Evolutionary conservation across 495 filamentous ascomycete species (phyloP).

Genomic region (Annulohypoxylon nitens): DNA sequence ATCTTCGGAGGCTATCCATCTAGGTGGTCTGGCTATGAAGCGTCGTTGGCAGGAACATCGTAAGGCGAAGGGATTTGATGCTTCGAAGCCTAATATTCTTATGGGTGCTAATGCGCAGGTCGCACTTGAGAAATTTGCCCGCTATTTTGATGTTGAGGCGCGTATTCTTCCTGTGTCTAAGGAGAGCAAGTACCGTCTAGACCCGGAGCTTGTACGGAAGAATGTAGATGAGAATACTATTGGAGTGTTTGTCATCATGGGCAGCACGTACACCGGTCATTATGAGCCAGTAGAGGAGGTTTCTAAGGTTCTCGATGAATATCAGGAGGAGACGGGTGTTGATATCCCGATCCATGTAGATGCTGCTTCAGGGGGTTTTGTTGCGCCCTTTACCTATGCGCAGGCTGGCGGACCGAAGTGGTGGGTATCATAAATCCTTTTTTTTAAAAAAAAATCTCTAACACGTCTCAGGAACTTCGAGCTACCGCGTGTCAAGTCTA

Average conservation of each 20-base stretch:
- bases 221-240: slow-evolving; percentile 85
- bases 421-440: slow-evolving; percentile 49
- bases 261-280: slow-evolving; percentile 81
- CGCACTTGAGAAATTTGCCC: slow-evolving; percentile 78
- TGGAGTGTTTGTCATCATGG: slow-evolving; percentile 80
- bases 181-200: slow-evolving; percentile 72
- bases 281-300: slow-evolving; percentile 81
- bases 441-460: neutral
- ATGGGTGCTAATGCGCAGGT: slow-evolving; percentile 86
- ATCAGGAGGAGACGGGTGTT: slow-evolving; percentile 70
- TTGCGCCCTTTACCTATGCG: slow-evolving; percentile 78
- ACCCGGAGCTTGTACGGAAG: slow-evolving; percentile 71
- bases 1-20: slow-evolving; percentile 79
- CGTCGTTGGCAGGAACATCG: slow-evolving; percentile 79
- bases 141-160: slow-evolving; percentile 84
- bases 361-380: slow-evolving; percentile 78
- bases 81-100: slow-evolving; percentile 75
- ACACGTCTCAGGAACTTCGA: slow-evolving; percentile 70
- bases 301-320: slow-evolving; percentile 74
- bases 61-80: slow-evolving; percentile 70
- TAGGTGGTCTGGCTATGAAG: slow-evolving; percentile 84
- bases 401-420: slow-evolving; percentile 71
- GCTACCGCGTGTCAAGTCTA: slow-evolving; percentile 78
- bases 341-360: slow-evolving; percentile 84
- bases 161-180: slow-evolving; percentile 76